Evolutionary conservation across 257 asterid species (phyloP), one percentile per base, ranked within the genome.

Genomic region (Scutellaria baicalensis): DNA sequence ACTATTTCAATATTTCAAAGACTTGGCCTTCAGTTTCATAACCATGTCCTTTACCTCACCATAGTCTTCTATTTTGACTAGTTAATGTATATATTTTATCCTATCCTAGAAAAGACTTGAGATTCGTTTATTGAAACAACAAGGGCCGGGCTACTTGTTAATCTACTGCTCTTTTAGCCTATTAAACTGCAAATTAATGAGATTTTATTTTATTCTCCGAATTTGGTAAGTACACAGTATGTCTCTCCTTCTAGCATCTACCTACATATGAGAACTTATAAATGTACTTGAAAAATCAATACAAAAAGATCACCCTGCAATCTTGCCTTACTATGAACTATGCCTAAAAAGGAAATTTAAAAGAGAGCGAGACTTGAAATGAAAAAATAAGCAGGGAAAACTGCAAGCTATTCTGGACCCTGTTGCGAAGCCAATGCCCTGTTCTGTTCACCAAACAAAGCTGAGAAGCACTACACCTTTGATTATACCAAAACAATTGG

Each of bases 1-100:
- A 86, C 77, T 80, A 81, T 66, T 86, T 86, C 50, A 86, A 79
- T 21, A 83, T 86, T 75, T 78, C 82, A 51, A 86, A 76, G 72
- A 48, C 51, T 57, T 86, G 88, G 89, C 88, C 85, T 36, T 45
- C 77, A 21, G 55, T 45, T n/a, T 66, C 81, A 20, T 79, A 44
- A 50, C 70, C 33, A 50, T 65, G 8, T 62, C n/a, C 33, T 38
- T 13, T 61, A 45, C 64, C 18, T 59, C 67, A 11, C 9, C 56
- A 20, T 65, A 33, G n/a, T 23, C n/a, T 21, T 39, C 17, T 3
- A 39, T 9, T 27, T 27, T 27, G 33, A 27, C 33, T 27, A 27
- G 33, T 27, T 27, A 27, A 27, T 27, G 33, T 27, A 27, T 27
- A 2, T 27, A 27, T 27, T 27, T 27, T 27, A 27, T 27, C 33